These are phyloP conservation scores for Oxytropis ochrocephala DNA, from an alignment of 306 rosid species.

Conservation along the genomic window DNA sequence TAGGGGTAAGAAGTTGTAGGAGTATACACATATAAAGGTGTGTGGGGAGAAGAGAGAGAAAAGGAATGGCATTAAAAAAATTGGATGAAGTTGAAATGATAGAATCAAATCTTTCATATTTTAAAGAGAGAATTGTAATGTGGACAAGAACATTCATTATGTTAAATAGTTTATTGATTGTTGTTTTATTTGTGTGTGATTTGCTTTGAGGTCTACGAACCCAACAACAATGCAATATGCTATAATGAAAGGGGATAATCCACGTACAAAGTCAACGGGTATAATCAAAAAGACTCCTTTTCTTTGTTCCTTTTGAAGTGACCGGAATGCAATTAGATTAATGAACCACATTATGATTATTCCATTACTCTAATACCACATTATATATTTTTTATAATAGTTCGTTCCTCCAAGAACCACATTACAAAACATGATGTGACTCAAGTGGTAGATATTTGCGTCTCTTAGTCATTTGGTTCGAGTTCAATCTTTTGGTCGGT, in stretches of 20 bases:
- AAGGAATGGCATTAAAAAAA: conserved; percentile 7
- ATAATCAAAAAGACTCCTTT: conserved; percentile 29
- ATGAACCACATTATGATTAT: background rate
- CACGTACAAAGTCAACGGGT: conserved; percentile 40
- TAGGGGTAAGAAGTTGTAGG: conserved; percentile 16
- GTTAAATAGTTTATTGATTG: conserved; percentile 16
- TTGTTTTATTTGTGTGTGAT: background rate
- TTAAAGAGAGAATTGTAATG: conserved; percentile 18
- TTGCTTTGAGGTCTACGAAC: conserved; percentile 13
- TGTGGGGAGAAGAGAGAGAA: conserved; percentile 18
- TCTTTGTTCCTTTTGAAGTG: conserved; percentile 27
- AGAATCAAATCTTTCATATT: conserved; percentile 47
- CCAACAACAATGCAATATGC: conserved; percentile 23
- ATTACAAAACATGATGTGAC: too few relatives aligned
- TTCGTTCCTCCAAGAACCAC: too few relatives aligned
- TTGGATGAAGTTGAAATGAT: background rate
- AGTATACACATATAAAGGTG: conserved; percentile 32
- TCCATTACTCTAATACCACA: too few relatives aligned
- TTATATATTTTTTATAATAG: too few relatives aligned
- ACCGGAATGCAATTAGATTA: conserved; percentile 19
- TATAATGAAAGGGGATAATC: conserved; percentile 17
- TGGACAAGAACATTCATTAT: conserved; percentile 32
- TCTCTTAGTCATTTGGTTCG: too few relatives aligned
- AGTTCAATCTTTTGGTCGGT: too few relatives aligned
- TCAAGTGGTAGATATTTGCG: too few relatives aligned